phyloP scores from a whole-genome alignment of 1,284 basidiomycete genomes.

The Cystobasidiaceae sp. region DNA sequence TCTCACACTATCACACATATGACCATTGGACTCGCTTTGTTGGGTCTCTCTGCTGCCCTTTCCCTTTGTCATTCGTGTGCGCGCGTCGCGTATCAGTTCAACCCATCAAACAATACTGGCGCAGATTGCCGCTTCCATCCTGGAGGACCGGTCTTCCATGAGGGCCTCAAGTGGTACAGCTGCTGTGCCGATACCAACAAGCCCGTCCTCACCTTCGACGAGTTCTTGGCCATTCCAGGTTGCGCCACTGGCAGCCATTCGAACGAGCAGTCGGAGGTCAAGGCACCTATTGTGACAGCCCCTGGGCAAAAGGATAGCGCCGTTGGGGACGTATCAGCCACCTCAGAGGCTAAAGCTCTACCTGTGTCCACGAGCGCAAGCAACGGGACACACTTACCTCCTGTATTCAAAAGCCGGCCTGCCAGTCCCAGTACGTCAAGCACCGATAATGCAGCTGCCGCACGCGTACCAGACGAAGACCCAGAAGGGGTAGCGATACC shows the following conservation, averaged over 20 bases:
- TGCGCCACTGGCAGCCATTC: conserved; percentile 67
- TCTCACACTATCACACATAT: no score
- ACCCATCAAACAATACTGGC: conserved; percentile 53
- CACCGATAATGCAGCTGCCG: neutral
- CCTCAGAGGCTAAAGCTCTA: conserved; percentile 35
- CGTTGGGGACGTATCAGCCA: conserved; percentile 40
- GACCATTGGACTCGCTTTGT: neutral
- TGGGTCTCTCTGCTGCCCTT: neutral
- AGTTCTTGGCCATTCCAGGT: conserved; percentile 76
- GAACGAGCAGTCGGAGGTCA: conserved; percentile 53
- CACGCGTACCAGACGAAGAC: conserved; percentile 57
- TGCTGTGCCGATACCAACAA: conserved; percentile 82
- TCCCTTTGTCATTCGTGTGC: neutral
- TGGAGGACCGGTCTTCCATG: conserved; percentile 83
- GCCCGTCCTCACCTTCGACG: conserved; percentile 82
- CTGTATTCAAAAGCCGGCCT: no score
- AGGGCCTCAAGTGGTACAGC: conserved; percentile 83
- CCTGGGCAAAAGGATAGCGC: conserved; percentile 39
- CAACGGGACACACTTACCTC: neutral
- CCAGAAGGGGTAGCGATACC: conserved; percentile 57
- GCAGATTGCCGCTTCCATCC: conserved; percentile 71
- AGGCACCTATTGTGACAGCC: conserved; percentile 43
- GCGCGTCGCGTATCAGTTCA: conserved; percentile 48
- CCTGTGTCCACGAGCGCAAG: conserved; percentile 30
- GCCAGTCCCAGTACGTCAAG: no score